These are phyloP conservation scores for Arthroderma sp. DNA, from an alignment of 2,329 filamentous ascomycete genomes.

Conservation along the genomic window DNA sequence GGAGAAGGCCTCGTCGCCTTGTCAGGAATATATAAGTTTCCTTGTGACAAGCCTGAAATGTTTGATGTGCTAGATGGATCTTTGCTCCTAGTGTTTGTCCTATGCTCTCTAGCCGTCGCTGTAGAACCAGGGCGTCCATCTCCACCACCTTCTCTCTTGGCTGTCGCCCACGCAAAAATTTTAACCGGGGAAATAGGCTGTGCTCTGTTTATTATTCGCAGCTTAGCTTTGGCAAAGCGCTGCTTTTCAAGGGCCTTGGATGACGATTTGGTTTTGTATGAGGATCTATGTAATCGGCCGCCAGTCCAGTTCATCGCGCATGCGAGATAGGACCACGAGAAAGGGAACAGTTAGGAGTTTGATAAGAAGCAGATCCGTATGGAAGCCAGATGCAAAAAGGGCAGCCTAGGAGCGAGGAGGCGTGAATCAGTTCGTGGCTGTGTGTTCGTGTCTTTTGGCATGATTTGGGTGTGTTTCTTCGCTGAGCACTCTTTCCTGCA, in stretches of 20 bases:
- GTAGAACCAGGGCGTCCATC: neutral
- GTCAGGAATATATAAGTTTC: no score
- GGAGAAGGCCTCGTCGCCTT: neutral
- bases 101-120: neutral
- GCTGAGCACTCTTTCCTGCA: neutral
- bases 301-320: conserved; percentile 36
- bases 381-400: neutral
- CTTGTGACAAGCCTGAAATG: neutral
- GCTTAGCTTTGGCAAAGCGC: conserved; percentile 24
- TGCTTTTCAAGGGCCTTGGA: conserved; percentile 22
- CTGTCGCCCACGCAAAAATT: neutral
- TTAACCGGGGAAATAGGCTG: neutral
- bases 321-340: neutral
- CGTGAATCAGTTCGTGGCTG: neutral
- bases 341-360: neutral
- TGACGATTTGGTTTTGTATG: conserved; percentile 21
- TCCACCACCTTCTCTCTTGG: neutral
- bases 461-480: neutral
- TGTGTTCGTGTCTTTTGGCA: neutral
- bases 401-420: neutral
- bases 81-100: neutral
- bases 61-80: neutral
- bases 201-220: neutral
- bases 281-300: conserved; percentile 32
- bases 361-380: neutral